phyloP scores from a whole-genome alignment of 805 yeast genomes.

The Wickerhamiella musiphila region DNA sequence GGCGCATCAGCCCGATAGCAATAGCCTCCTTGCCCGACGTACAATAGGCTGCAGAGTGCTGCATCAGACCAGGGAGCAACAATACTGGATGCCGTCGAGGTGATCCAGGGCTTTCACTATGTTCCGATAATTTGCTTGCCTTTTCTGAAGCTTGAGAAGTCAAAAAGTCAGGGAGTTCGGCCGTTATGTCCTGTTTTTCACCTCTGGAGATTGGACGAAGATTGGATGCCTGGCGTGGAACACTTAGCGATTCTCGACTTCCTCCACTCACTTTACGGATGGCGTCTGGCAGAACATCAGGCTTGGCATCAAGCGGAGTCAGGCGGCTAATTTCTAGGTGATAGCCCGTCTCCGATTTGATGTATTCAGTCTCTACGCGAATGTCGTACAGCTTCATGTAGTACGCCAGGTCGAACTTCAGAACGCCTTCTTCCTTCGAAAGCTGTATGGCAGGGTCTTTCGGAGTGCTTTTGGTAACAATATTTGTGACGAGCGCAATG shows the following conservation, averaged over 20 bases:
- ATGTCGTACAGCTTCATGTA: conserved; percentile 49
- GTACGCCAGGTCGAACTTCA: conserved; percentile 42
- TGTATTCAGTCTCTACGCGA: conserved; percentile 37
- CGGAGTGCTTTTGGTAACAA: conserved; percentile 3
- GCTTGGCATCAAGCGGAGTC: conserved; percentile 14
- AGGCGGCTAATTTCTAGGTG: conserved; percentile 48
- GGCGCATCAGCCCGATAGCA: conserved; percentile 45
- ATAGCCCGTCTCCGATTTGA: conserved; percentile 69
- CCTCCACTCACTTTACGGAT: too few relatives aligned
- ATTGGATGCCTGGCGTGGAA: too few relatives aligned
- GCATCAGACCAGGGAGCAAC: conserved; percentile 72
- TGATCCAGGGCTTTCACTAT: conserved; percentile 16
- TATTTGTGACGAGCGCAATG: conserved; percentile 11
- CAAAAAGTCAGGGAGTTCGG: too few relatives aligned
- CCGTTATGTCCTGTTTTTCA: too few relatives aligned
- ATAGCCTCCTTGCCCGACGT: conserved; percentile 70
- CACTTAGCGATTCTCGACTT: too few relatives aligned
- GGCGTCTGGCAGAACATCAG: too few relatives aligned
- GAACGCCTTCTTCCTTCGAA: conserved; percentile 21
- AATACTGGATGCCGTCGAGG: conserved; percentile 43
- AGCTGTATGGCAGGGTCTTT: conserved; percentile 10
- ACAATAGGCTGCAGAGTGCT: conserved; percentile 71
- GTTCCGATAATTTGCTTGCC: conserved; percentile 23
- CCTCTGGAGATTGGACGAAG: too few relatives aligned
- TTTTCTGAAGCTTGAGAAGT: neutral